Evolutionary conservation across 2,329 filamentous ascomycete species (phyloP).

Genomic region (Neofusicoccum sp.): DNA sequence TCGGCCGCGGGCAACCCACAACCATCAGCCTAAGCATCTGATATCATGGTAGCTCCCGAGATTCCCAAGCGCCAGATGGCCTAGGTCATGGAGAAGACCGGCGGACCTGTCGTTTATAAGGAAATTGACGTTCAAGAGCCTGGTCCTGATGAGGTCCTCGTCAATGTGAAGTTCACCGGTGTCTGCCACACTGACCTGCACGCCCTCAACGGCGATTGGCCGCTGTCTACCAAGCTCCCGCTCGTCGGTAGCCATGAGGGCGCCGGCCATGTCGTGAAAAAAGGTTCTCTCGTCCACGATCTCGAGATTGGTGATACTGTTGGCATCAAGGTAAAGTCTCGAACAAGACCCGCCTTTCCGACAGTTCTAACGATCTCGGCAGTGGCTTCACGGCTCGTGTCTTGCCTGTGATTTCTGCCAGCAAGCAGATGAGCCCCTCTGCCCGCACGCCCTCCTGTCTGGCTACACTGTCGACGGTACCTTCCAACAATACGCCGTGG

Average conservation of each 20-base stretch:
- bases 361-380: conserved; percentile 26
- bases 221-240: conserved; percentile 75
- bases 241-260: conserved; percentile 81
- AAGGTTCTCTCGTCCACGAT: conserved; percentile 75
- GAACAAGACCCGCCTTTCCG: conserved; percentile 10
- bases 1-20: no score
- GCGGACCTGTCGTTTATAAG: conserved; percentile 71
- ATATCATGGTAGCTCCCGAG: conserved; percentile 48
- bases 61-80: conserved; percentile 89
- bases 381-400: conserved; percentile 88
- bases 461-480: conserved; percentile 92
- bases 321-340: conserved; percentile 63
- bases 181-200: conserved; percentile 88
- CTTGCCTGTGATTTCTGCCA: conserved; percentile 78
- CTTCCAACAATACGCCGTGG: conserved; percentile 91
- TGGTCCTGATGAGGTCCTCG: conserved; percentile 84
- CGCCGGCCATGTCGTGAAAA: conserved; percentile 80
- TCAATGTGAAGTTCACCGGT: conserved; percentile 88
- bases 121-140: conserved; percentile 80
- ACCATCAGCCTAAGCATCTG: no score
- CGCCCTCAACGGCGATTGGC: conserved; percentile 89
- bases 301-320: conserved; percentile 81
- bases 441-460: conserved; percentile 72
- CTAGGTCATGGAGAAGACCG: conserved; percentile 82
- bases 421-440: conserved; percentile 79